phyloP scores from a whole-genome alignment of 1,284 basidiomycete genomes.

The Vanrija sp. region DNA sequence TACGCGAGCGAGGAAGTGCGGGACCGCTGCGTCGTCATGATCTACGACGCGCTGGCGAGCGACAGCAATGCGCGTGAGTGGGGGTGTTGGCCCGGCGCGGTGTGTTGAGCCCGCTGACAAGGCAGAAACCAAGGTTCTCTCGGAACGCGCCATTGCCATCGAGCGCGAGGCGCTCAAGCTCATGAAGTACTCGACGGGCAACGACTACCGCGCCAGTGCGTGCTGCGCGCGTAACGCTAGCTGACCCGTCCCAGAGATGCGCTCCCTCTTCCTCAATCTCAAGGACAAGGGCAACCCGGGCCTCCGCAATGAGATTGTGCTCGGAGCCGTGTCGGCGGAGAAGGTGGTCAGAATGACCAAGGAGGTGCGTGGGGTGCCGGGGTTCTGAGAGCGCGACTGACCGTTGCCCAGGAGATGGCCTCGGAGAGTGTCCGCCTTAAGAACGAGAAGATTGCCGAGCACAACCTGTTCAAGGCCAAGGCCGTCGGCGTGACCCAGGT shows the following conservation, averaged over 20 bases:
- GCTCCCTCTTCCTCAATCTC: constrained; percentile 84
- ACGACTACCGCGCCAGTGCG: constrained; percentile 49
- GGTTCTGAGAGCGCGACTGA: background rate
- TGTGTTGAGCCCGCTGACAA: background rate
- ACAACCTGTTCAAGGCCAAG: constrained; percentile 88
- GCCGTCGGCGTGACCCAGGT: constrained; percentile 76
- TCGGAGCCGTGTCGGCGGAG: constrained; percentile 67
- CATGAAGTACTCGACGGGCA: constrained; percentile 40
- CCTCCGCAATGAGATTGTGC: constrained; percentile 76
- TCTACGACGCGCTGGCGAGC: constrained; percentile 82
- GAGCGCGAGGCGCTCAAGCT: constrained; percentile 48
- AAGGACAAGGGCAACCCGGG: constrained; percentile 93
- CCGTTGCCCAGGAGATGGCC: constrained; percentile 77
- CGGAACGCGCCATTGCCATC: constrained; percentile 48
- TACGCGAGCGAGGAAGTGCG: constrained; percentile 59
- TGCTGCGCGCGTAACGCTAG: constrained; percentile 1
- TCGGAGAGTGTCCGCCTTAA: constrained; percentile 83
- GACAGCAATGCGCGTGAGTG: constrained; percentile 81
- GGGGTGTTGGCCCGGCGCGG: background rate
- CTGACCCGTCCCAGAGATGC: constrained; percentile 64
- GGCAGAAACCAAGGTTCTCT: constrained; percentile 46
- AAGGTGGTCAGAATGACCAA: constrained; percentile 77
- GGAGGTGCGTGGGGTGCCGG: constrained; percentile 54
- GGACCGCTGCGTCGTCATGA: constrained; percentile 82
- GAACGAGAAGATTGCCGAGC: constrained; percentile 74